Evolutionary conservation across 345 rosid species (phyloP), one percentile per base, ranked within the genome.

Genomic region (Linum lewisii): DNA sequence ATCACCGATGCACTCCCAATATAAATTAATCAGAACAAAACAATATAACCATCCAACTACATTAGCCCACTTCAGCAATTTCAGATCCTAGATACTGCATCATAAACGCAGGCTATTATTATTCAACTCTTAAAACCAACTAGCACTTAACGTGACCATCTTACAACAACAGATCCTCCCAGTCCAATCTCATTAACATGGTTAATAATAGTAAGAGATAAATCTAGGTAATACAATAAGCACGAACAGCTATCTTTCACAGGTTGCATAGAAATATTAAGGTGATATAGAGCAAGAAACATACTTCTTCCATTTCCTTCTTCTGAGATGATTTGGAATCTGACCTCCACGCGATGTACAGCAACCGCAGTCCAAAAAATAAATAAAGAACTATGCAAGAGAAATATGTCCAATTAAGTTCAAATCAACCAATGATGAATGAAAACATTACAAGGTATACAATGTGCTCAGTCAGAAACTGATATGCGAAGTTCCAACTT

Each of bases 301-400:
- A 51, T 81, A 94, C 99, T 77, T 90, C 99, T 70, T 94, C 96
- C 74, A 94, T 89, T 84, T 94, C 99, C 60, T 87, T 90, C 69
- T 94, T 94, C 80, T 94, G 97, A 59, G 77, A 79, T 45, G 87
- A 71, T 79, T 90, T 94, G 72, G 99, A 62, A 82, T 94, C 95
- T 18, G 99, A 87, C 70, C 83, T 90, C 97, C 97, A 94, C 51
- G 99, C 99, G 73, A 94, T 94, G 80, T 90, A 94, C 72, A 94
- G 95, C 57, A 94, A 72, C 64, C 97, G 90, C 61, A 94, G 72
- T 20, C 99, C 97, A 60, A 94, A 94, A 77, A 87, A 90, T 38
- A 84, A 79, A 78, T 94, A 90, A 25, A 91, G 88, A 69, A 91
- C 96, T 91, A 83, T 71, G 72, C 29, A 47, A 20, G 61, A 54